These are phyloP conservation scores for Viscum album DNA, from an alignment of 177 flowering plant genomes.

Conservation along the genomic window DNA sequence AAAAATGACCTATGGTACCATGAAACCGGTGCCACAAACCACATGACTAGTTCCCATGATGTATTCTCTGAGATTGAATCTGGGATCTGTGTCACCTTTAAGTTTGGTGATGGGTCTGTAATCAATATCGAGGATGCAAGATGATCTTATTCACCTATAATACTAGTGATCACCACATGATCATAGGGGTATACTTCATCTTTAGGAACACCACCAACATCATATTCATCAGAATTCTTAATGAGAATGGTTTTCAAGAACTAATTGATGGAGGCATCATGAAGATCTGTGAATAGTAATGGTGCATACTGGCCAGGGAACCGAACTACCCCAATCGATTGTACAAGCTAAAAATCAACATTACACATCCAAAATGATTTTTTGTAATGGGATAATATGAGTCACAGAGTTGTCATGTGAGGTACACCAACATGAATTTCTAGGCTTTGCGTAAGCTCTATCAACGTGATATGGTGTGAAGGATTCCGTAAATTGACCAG, in stretches of 20 bases:
- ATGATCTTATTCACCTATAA: not conserved
- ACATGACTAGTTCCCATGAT: not conserved
- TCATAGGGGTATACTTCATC: too few species aligned
- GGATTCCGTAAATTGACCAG: not conserved
- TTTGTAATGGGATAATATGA: not conserved
- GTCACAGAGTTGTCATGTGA: not conserved
- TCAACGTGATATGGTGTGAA: not conserved
- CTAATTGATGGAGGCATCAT: too few species aligned
- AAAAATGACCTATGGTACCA: not conserved
- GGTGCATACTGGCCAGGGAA: not conserved
- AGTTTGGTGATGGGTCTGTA: not conserved
- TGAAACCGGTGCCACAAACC: not conserved
- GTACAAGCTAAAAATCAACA: not conserved
- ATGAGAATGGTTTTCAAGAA: too few species aligned
- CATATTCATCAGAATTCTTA: too few species aligned
- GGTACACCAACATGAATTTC: not conserved
- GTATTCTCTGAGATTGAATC: not conserved
- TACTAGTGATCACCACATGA: not conserved
- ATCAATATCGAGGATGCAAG: not conserved
- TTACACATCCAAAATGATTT: not conserved
- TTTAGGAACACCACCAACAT: not conserved
- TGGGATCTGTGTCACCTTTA: not conserved
- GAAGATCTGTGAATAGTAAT: too few species aligned
- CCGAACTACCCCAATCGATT: not conserved
- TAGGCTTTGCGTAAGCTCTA: not conserved